phyloP scores from a whole-genome alignment of 352 stramenopile species.

The Globisporangium splendens region DNA sequence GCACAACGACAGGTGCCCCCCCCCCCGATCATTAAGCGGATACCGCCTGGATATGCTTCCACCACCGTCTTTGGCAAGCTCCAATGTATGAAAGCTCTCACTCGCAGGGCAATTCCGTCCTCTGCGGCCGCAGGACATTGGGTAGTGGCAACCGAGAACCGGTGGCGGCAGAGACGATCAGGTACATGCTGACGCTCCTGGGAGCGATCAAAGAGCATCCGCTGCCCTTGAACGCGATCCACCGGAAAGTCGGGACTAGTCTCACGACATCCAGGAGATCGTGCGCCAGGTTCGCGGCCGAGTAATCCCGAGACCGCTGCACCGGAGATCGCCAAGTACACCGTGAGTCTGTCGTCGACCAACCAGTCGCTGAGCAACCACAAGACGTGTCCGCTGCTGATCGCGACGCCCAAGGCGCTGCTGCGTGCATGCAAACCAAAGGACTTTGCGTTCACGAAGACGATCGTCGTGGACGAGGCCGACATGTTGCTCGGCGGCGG shows the following conservation, averaged over 20 bases:
- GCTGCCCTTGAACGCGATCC: slow-evolving; percentile 31
- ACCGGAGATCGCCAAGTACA: slow-evolving; percentile 33
- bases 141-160: slow-evolving; percentile 94
- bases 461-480: slow-evolving; percentile 79
- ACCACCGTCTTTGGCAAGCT: too few relatives aligned
- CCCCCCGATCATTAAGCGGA: not conserved
- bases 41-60: too few relatives aligned
- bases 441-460: slow-evolving; percentile 75
- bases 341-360: slow-evolving; percentile 48
- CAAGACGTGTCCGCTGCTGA: slow-evolving; percentile 42
- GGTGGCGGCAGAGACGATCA: slow-evolving; percentile 95
- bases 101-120: slow-evolving; percentile 58
- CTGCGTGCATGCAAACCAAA: slow-evolving; percentile 54
- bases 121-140: too few relatives aligned
- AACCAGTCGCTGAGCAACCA: slow-evolving; percentile 39
- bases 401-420: slow-evolving; percentile 65
- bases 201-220: slow-evolving; percentile 39
- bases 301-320: slow-evolving; percentile 40
- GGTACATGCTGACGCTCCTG: slow-evolving; percentile 93
- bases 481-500: slow-evolving; percentile 77
- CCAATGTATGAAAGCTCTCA: too few relatives aligned
- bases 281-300: slow-evolving; percentile 63
- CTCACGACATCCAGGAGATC: slow-evolving; percentile 87
- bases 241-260: slow-evolving; percentile 64
- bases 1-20: slow-evolving; percentile 45